Evolutionary conservation across 129 eudicot genomes (phyloP), one percentile per base, ranked within the genome.

Genomic region (Solidago caesia): DNA sequence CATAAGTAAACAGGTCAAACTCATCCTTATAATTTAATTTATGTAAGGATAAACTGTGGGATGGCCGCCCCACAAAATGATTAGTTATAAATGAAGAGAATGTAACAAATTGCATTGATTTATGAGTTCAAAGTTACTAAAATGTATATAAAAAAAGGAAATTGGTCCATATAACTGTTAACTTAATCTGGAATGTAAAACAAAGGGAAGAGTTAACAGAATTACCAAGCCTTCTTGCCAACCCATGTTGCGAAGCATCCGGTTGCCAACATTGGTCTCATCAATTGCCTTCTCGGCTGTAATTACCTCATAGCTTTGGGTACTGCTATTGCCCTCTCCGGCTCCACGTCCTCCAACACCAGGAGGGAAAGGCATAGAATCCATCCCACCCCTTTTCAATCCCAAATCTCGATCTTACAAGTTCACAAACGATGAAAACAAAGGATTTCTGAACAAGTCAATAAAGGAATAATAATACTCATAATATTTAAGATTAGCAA

Each of bases 151-250:
- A 58, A 7, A 16, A 3, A 7, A 59, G 43, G 58, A 4, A 44
- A 60, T 62, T 33, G 52, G 25, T 39, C 41, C 12, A 5, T 29
- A 21, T 68, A 48, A 61, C 59, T 68, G 49, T 42, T 7, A 57
- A 57, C 8, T 2, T n/a, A 65, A 65, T 43, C 49, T 27, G 56
- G 26, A 64, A 25, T 27, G 11, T 27, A 43, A 70, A 68, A 71
- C 4, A 47, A 62, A 53, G 53, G 25, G 68, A 68, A 80, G 83
- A 87, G 75, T 62, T 44, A 67, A 67, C 6, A 82, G 72, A 61
- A 74, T 83, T 94, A 94, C 99, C 96, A 77, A 88, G 90, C 99
- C 99, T 84, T 94, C 97, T 55, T 91, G 96, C 99, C 99, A 94
- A 67, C 99, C 99, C 99, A 94, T 94, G 86, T 55, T 94, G 73